A percentile compares a stretch with the other conserved stretches of the same genome.
Conservation (phyloP, 768 basidiomycete species). For the Pulveroboletus sp. region DNA sequence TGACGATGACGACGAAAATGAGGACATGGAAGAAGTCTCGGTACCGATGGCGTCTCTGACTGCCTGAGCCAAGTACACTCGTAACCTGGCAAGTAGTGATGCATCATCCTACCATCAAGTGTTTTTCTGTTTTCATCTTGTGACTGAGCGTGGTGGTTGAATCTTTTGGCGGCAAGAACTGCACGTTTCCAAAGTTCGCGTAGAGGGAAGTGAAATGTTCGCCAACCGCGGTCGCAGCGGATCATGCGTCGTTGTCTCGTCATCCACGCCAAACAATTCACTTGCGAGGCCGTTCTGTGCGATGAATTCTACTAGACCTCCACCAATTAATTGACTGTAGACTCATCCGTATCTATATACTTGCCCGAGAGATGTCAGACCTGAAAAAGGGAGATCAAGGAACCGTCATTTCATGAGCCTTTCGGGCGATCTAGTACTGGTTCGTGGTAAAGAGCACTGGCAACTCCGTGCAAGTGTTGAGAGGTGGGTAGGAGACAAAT, state of each 20-base stretch:
- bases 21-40: constrained; percentile 29
- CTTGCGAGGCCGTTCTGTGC: neutral
- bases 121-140: neutral
- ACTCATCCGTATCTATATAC: neutral
- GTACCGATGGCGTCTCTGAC: constrained; percentile 18
- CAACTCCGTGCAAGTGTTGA: constrained; percentile 1
- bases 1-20: constrained; percentile 14
- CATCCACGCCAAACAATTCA: no score
- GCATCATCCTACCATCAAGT: neutral
- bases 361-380: neutral
- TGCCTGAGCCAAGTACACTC: constrained; percentile 3
- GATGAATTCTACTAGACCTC: no score
- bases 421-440: neutral
- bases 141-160: neutral
- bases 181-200: neutral
- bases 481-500: constrained; percentile 7
- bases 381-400: neutral
- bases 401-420: neutral
- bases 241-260: no score
- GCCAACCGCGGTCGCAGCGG: neutral
- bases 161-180: neutral
- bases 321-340: neutral
- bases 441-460: neutral
- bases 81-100: neutral
- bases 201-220: neutral